These are phyloP conservation scores for Periconia macrospinosa DNA, from an alignment of 2,329 filamentous ascomycete genomes.

Conservation along the genomic window DNA sequence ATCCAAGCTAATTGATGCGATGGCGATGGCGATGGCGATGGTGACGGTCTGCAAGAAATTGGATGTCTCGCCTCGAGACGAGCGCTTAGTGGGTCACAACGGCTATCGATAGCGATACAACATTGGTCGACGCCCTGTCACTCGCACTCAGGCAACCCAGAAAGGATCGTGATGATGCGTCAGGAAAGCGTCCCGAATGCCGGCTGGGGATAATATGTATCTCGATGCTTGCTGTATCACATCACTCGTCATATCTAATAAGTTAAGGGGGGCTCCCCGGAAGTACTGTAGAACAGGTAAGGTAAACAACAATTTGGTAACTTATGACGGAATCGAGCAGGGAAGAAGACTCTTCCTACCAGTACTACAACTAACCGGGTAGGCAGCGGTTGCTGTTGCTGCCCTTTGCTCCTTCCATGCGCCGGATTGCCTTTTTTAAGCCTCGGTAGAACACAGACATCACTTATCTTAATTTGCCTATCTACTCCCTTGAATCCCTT, in stretches of 20 bases:
- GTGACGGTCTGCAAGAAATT: no score
- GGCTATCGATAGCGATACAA: background rate
- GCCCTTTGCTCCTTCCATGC: background rate
- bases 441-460: constrained; percentile 7
- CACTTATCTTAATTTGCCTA: background rate
- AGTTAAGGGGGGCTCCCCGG: background rate
- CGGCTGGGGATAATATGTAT: constrained; percentile 5
- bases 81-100: background rate
- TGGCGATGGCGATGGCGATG: no score
- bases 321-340: constrained; percentile 14
- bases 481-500: background rate
- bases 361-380: no score
- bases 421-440: constrained; percentile 4
- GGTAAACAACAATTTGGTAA: background rate
- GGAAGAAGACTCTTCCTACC: no score
- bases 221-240: background rate
- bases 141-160: no score
- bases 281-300: background rate
- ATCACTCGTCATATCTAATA: background rate
- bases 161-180: no score
- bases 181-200: background rate
- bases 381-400: no score
- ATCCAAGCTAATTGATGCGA: no score
- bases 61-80: background rate
- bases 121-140: no score